These are phyloP conservation scores for Linum usitatissimum DNA, from an alignment of 345 rosid genomes.

Conservation along the genomic window DNA sequence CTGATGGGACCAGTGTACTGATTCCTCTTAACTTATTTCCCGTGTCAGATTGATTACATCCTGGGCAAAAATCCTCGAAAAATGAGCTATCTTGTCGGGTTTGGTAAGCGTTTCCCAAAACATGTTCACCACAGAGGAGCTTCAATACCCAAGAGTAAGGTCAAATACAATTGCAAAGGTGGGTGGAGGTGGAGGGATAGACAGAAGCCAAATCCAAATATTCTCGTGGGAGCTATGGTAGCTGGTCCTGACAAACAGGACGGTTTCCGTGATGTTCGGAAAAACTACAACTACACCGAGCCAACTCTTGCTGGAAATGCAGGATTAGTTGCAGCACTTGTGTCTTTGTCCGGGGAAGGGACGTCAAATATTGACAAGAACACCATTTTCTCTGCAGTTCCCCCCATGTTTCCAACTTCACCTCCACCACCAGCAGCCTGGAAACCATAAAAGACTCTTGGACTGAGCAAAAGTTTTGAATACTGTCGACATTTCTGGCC, in stretches of 20 bases:
- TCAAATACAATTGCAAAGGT: constrained; percentile 78
- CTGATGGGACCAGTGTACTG: too few relatives aligned
- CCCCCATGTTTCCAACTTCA: constrained; percentile 90
- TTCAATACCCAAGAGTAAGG: constrained; percentile 76
- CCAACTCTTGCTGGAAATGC: constrained; percentile 94
- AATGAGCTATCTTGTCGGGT: constrained; percentile 91
- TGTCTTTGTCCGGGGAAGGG: constrained; percentile 75
- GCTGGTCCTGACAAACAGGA: constrained; percentile 93
- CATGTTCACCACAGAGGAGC: constrained; percentile 91
- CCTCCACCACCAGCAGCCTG: constrained; percentile 99
- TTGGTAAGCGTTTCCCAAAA: constrained; percentile 61
- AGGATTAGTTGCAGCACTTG: constrained; percentile 83
- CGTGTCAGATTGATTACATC: constrained; percentile 65
- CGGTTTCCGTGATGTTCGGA: constrained; percentile 75
- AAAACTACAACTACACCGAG: constrained; percentile 88
- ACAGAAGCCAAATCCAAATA: constrained; percentile 72
- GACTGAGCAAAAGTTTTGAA: too few relatives aligned
- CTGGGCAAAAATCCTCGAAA: constrained; percentile 88
- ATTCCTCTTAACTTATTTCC: too few relatives aligned
- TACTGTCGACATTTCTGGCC: too few relatives aligned
- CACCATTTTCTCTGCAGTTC: constrained; percentile 87
- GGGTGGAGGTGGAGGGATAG: constrained; percentile 97
- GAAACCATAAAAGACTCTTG: constrained; percentile 65
- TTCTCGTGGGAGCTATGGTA: constrained; percentile 88
- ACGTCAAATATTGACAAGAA: constrained; percentile 62